Base-by-base conservation (phyloP, 768 basidiomycete species). In the Podaxis sp. region DNA sequence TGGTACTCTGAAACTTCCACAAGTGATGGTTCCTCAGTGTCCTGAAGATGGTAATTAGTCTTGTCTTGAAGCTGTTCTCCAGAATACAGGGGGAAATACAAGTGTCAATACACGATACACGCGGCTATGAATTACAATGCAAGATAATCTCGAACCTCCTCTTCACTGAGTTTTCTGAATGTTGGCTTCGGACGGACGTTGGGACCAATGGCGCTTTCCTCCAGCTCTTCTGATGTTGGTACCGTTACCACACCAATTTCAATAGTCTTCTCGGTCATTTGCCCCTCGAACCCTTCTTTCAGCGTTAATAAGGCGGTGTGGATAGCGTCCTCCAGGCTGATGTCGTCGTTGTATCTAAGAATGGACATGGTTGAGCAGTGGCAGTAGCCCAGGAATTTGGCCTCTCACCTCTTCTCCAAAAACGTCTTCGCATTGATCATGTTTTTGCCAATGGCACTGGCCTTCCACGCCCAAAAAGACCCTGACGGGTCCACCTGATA, bases 381-480 rank as follows among this genome's bases (percentile, higher is more conserved):
- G 44, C 58, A 64, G 46, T 55, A 58, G 62, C 68, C 66, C 59
- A 62, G 63, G 54, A 58, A 68, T 66, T 57, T 54, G 58, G 51
- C 65, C 57, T 77, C 87, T 70, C 68, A 95, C 94, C 97, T 88
- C 78, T 99, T 99, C 78, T 99, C 97, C 67, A 99, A 77, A 78
- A 99, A 99, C 7, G 97, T 99, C 78, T 99, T 99, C 38, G 96
- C 97, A 70, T 99, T 99, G 51, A 95, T 88, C 95, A 99, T 98
- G 77, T 99, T 99, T 81, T 99, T 99, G 44, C 97, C 97, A 69
- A 99, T 99, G 11, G 97, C 97, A 73, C 95, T 96, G 7, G 97
- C 97, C 74, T 99, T 99, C 97, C 97, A 99, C 33, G 97, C 96
- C 97, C 97, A 99, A 79, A 93, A 99, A 36, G 94, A 95, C 59